phyloP scores from a whole-genome alignment of 495 filamentous ascomycete genomes.

The Penicillium angulare region DNA sequence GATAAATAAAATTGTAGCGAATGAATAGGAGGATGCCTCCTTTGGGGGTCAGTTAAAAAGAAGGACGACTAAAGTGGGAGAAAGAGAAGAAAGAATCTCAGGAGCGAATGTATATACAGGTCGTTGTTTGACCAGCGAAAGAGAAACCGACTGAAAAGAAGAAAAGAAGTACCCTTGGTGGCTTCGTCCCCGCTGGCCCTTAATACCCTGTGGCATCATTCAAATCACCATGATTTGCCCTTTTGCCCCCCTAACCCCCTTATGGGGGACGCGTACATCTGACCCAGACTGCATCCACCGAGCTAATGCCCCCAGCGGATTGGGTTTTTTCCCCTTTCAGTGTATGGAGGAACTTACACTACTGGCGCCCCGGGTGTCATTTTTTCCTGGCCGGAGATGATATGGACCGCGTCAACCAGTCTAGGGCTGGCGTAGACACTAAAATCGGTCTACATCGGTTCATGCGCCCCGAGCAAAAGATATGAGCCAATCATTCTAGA shows the following conservation, averaged over 20 bases:
- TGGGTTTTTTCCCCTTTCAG: not conserved
- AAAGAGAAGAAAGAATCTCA: not conserved
- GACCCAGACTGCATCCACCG: constrained; percentile 16
- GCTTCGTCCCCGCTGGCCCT: constrained; percentile 16
- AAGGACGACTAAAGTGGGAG: not conserved
- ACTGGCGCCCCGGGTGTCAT: constrained; percentile 15
- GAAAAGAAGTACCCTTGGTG: constrained; percentile 3
- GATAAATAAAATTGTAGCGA: constrained; percentile 15
- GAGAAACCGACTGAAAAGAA: not conserved
- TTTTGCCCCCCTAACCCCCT: constrained; percentile 18
- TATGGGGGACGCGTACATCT: constrained; percentile 21
- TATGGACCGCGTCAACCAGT: constrained; percentile 15
- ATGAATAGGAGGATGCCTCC: constrained; percentile 14
- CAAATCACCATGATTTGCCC: constrained; percentile 15
- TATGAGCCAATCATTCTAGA: not conserved
- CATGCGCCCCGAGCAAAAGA: constrained; percentile 7
- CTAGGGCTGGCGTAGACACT: constrained; percentile 16
- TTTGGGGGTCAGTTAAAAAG: constrained; percentile 1
- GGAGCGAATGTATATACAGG: constrained; percentile 16
- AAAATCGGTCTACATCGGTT: constrained; percentile 6
- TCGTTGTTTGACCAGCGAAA: not conserved
- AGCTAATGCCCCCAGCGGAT: constrained; percentile 2
- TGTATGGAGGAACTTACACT: not conserved
- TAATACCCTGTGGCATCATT: constrained; percentile 14
- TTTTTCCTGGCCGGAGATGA: constrained; percentile 14